phyloP scores from a whole-genome alignment of 306 rosid species.

The Sechiopsis laciniata region DNA sequence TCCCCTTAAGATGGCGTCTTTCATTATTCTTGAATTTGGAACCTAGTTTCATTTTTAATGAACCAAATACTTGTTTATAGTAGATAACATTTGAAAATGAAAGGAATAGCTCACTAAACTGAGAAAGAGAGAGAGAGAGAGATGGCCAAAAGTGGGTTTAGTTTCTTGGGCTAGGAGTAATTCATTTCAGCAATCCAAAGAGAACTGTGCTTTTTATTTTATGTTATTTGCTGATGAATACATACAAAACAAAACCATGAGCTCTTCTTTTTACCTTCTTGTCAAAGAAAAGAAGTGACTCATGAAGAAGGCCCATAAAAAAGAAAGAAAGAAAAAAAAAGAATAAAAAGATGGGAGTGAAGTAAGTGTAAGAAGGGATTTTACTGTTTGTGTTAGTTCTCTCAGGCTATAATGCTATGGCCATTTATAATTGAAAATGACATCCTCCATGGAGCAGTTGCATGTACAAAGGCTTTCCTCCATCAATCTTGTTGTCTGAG shows the following conservation, averaged over 20 bases:
- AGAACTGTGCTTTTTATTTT: background rate
- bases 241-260: background rate
- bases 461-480: background rate
- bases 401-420: conserved; percentile 8
- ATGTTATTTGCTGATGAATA: background rate
- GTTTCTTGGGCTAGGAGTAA: too few relatives aligned
- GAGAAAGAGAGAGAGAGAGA: too few relatives aligned
- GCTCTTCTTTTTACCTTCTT: background rate
- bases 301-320: background rate
- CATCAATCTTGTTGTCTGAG: background rate
- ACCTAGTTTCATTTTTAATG: too few relatives aligned
- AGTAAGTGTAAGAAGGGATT: background rate
- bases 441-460: background rate
- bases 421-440: conserved; percentile 10
- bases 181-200: too few relatives aligned
- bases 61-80: too few relatives aligned
- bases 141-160: too few relatives aligned
- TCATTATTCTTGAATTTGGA: too few relatives aligned
- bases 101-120: too few relatives aligned
- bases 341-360: background rate
- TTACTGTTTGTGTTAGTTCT: conserved; percentile 3
- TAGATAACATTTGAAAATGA: too few relatives aligned
- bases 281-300: background rate
- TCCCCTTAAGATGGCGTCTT: too few relatives aligned
- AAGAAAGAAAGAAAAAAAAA: too few relatives aligned